Percentiles rank a stretch among this genome's conserved stretches.
Evolutionary conservation across 805 yeast genomes (phyloP).

Genomic region (Saccharomyces kudriavzevii): DNA sequence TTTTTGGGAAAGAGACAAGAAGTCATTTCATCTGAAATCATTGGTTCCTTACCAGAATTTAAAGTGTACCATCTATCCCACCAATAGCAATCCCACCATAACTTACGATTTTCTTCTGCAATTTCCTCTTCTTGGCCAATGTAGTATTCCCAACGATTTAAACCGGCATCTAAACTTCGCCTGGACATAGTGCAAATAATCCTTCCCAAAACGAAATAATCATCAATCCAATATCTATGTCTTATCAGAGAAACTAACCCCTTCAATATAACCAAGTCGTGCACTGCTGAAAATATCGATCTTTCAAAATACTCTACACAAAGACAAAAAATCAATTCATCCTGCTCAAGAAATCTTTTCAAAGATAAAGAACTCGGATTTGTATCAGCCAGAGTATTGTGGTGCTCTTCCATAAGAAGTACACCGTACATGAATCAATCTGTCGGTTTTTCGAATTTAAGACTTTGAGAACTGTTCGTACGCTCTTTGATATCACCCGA

Average conservation of each 20-base stretch:
- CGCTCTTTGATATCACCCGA: not conserved
- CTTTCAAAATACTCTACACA: not conserved
- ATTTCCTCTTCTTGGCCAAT: slow-evolving; percentile 3
- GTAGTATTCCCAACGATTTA: slow-evolving; percentile 17
- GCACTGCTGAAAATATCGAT: slow-evolving; percentile 4
- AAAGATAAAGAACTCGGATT: not conserved
- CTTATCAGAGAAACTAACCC: slow-evolving; percentile 1
- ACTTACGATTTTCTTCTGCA: slow-evolving; percentile 8
- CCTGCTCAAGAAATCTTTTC: not conserved
- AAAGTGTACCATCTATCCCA: slow-evolving; percentile 15
- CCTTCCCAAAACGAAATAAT: slow-evolving; percentile 1
- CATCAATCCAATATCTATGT: slow-evolving; percentile 1
- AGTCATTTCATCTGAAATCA: slow-evolving; percentile 2
- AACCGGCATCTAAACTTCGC: not conserved
- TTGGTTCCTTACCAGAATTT: slow-evolving; percentile 8
- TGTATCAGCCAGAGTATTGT: not conserved
- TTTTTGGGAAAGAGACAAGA: slow-evolving; percentile 11
- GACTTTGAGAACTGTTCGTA: too few relatives aligned
- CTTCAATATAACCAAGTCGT: not conserved
- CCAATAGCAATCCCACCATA: slow-evolving; percentile 16
- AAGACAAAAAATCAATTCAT: not conserved
- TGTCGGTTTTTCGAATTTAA: too few relatives aligned
- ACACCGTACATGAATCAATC: too few relatives aligned
- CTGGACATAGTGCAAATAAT: slow-evolving; percentile 2
- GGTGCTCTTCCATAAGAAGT: too few relatives aligned